Evolutionary conservation across 2,329 filamentous ascomycete species (phyloP), one percentile per base, ranked within the genome.

Genomic region (Didymella lethalis): DNA sequence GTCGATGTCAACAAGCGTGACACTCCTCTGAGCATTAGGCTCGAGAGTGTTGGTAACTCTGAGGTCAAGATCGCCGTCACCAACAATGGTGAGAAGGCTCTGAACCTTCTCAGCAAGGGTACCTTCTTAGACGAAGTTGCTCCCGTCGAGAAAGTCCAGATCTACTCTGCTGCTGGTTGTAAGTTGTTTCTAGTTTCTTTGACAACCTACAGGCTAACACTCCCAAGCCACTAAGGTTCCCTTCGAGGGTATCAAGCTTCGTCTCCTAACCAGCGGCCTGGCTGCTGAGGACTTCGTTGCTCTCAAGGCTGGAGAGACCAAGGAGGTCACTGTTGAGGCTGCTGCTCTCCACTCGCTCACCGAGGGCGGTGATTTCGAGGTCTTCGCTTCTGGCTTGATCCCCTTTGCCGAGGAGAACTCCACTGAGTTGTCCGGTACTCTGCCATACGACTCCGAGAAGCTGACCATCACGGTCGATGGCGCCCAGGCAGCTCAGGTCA

Each of bases 381-480:
- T 91, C 48, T 79, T 82, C 53, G 81, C 86, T 5, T 76, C 77
- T 4, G 88, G 88, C 6, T 36, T 66, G 18, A 60, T 76, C 14
- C 73, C 72, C 7, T 75, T 60, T 34, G 73, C 73, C 11, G 68
- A 71, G 44, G 79, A 81, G 11, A 84, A 83, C 54, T 84, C 87
- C 29, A 78, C 81, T 23, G 77, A 82, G 40, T 80, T 90, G 34
- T 74, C 82, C 10, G 86, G 84, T 11, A 82, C 81, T 44, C 72
- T 89, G 2, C 73, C 82, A 11, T 90, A 84, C 77, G 77, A 80
- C 51, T 87, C 85, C 69, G 90, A 90, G 77, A 79, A 80, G 16
- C 75, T 90, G 47, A 80, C 80, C 50, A 79, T 88, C 60, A 75
- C 81, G 6, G 79, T 91, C 41, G 83, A 90, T 62, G 86, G 84